These are phyloP conservation scores for Potentilla sterilis DNA, from an alignment of 306 rosid species.

Conservation along the genomic window DNA sequence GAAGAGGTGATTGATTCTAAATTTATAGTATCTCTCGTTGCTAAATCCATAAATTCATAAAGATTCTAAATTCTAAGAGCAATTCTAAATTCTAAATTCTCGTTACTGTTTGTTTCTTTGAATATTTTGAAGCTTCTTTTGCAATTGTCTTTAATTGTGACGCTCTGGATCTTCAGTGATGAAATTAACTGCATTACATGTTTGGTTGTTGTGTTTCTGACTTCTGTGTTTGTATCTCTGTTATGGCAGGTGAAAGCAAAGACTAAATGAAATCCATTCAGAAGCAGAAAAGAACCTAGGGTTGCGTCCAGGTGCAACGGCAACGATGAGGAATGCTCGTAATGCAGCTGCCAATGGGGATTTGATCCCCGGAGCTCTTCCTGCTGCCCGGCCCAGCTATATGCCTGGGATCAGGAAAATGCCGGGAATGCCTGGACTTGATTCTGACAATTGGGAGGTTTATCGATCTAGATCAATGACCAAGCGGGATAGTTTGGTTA, in stretches of 20 bases:
- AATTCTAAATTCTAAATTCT: too few species aligned
- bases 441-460: slow-evolving; percentile 38
- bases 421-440: slow-evolving; percentile 45
- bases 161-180: background rate
- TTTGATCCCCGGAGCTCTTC: slow-evolving; percentile 32
- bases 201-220: slow-evolving; percentile 16
- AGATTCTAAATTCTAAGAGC: too few species aligned
- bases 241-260: slow-evolving; percentile 44
- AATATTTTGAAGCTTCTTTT: background rate
- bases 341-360: slow-evolving; percentile 27
- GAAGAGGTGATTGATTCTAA: slow-evolving; percentile 60
- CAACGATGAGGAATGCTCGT: slow-evolving; percentile 38
- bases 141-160: background rate
- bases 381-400: slow-evolving; percentile 29
- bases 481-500: slow-evolving; percentile 23
- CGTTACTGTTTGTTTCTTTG: background rate
- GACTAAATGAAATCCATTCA: slow-evolving; percentile 42
- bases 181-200: background rate
- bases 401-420: slow-evolving; percentile 39
- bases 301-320: slow-evolving; percentile 38
- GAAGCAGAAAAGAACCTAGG: slow-evolving; percentile 50
- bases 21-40: background rate
- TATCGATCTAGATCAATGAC: slow-evolving; percentile 27
- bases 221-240: background rate
- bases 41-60: too few species aligned